Base-by-base conservation (phyloP, 768 basidiomycete species). In the Hygrophorus pudorinus region DNA sequence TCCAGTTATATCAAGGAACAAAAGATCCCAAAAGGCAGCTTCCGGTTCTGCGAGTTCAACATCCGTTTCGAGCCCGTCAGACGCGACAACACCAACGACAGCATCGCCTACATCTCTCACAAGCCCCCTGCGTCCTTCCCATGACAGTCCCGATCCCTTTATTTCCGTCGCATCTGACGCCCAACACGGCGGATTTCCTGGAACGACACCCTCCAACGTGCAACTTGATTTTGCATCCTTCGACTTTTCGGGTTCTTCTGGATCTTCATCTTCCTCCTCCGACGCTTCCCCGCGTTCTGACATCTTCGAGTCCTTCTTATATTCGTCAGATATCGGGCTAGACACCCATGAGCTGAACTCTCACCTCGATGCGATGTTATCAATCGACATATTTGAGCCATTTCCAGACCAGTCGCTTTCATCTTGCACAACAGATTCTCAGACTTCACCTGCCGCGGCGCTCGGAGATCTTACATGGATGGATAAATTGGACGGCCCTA, bases 1-100 rank as follows among this genome's bases (percentile, higher is more conserved):
- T 45, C 69, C 69, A 2, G 65, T 68, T 46, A 58, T 61, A 14
- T 66, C 68, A 12, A 59, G 68, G 41, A 68, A 59, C 48, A 67
- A 63, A 45, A 66, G 61, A 49, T 51, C 56, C 32, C 24, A 24
- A 24, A 24, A 24, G 24, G 61, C 62, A 30, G 55, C 61, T 3
- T 64, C 61, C 46, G 62, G 50, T 52, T 30, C 42, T 39, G 18
- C 56, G 49, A n/a, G 42, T 54, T 10, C 29, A 21, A n/a, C 31
- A 34, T 14, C 29, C 24, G 11, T 46, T 28, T 24, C 39, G 5
- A 8, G 6, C 4, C 4, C 24, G 4, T 28, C 39, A 12, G 13
- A 12, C 42, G 36, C 42, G 21, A 51, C 71, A 68, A 72, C 53
- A 63, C 70, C 5, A 66, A 66, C 20, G 65, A 67, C 48, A 54